Percentiles rank a stretch among this genome's conserved stretches.
Conservation (phyloP, 2,329 filamentous ascomycete genomes). For the Epicoccum nigrum region DNA sequence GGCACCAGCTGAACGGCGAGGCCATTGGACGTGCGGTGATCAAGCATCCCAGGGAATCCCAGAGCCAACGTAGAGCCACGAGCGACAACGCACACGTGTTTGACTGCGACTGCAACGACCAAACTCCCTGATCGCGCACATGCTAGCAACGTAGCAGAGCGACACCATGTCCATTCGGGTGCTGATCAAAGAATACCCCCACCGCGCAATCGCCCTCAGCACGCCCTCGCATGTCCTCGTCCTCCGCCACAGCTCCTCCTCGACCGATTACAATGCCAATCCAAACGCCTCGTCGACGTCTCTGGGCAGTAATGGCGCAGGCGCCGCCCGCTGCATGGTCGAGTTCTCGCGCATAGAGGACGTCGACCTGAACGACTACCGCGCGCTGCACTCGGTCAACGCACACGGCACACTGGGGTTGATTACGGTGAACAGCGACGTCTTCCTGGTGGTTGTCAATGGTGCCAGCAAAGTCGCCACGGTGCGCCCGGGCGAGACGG, state of each 20-base stretch:
- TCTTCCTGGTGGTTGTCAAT: slow-evolving; percentile 90
- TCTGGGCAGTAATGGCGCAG: slow-evolving; percentile 45
- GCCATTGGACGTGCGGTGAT: slow-evolving; percentile 20
- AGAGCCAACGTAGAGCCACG: slow-evolving; percentile 24
- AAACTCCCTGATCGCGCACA: slow-evolving; percentile 8
- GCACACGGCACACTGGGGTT: slow-evolving; percentile 87
- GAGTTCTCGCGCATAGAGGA: slow-evolving; percentile 74
- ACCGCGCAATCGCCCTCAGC: slow-evolving; percentile 85
- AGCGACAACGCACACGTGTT: slow-evolving; percentile 34
- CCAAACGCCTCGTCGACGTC: slow-evolving; percentile 64
- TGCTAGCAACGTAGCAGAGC: slow-evolving; percentile 16
- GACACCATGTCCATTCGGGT: slow-evolving; percentile 66
- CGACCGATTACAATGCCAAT: slow-evolving; percentile 56
- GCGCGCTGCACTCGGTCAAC: slow-evolving; percentile 72
- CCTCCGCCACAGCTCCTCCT: slow-evolving; percentile 75
- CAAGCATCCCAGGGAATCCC: slow-evolving; percentile 23
- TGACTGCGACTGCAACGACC: slow-evolving; percentile 24
- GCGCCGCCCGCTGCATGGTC: slow-evolving; percentile 75
- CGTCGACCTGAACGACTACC: slow-evolving; percentile 76
- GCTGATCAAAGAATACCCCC: slow-evolving; percentile 83
- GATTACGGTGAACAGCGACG: slow-evolving; percentile 80
- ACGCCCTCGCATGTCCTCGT: slow-evolving; percentile 81
- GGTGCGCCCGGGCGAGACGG: slow-evolving; percentile 83
- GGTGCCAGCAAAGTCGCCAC: slow-evolving; percentile 78
- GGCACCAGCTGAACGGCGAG: slow-evolving; percentile 26